Evolutionary conservation across 2,329 filamentous ascomycete genomes (phyloP), one percentile per base, ranked within the genome.

Genomic region (Aspergillus candidus): DNA sequence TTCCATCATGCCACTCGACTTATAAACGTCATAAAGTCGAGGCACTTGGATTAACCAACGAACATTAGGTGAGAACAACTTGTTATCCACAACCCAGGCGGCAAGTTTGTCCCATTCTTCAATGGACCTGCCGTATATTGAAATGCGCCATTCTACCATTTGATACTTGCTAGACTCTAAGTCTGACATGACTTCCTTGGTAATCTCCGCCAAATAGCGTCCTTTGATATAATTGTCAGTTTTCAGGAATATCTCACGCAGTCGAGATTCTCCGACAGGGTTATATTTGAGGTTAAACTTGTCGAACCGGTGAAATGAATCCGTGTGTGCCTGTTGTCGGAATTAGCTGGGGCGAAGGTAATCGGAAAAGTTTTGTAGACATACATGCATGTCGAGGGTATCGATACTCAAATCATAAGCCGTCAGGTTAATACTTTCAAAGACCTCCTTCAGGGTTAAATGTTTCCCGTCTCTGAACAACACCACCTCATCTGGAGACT

Each of bases 271-370:
- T 39, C 93, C 93, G 49, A 98, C 83, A 1, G 93, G 93, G 57
- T 98, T 98, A 65, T 98, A 98, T 66, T 98, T 98, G 44, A 98
- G 74, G 64, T 98, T 98, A 77, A 98, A 98, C 67, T 98, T 98
- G 74, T 98, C 93, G 63, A 98, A 98, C 4, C 93, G 87, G 68
- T 98, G 93, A 71, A 98, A 98, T 0, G 88, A 94, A 67, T 98
- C 93, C 10, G 88, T 96, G 62, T 98, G 93, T 17, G 93, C 91
- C 83, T 88, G 38, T 15, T 15, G 27, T 10, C 11, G 29, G 5
- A 32, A 38, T 57, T 41, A 57, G 46, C 44, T 22, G 31, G 11
- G 22, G 30, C 22, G 30, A 35, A 32, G 13, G 4, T 35, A 30
- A 18, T 18, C 13, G 15, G 15, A 11, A 29, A 35, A 37, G 12